Percentiles rank a stretch among this genome's conserved stretches.
Evolutionary conservation across 2,329 filamentous ascomycete species (phyloP).

Genomic region (Microdochium trichocladiopsis): DNA sequence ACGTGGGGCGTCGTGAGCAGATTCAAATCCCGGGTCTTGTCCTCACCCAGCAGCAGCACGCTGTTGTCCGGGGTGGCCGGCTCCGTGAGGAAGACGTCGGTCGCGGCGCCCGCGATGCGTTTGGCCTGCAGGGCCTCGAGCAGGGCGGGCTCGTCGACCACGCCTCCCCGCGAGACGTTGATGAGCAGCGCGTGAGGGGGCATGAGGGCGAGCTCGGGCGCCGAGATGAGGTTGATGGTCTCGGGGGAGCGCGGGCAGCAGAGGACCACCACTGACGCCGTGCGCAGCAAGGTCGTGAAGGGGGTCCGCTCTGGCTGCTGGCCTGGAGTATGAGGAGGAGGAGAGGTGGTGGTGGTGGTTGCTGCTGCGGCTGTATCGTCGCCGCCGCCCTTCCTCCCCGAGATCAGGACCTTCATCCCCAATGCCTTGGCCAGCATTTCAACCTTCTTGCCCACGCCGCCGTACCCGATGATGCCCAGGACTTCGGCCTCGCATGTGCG

Average conservation of each 20-base stretch:
- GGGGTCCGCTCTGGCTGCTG: slow-evolving; percentile 6
- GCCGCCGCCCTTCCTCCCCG: slow-evolving; percentile 16
- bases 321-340: background rate
- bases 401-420: slow-evolving; percentile 18
- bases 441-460: slow-evolving; percentile 16
- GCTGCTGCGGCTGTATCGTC: background rate
- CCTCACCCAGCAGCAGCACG: slow-evolving; percentile 9
- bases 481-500: slow-evolving; percentile 15
- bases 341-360: background rate
- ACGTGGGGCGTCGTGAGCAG: slow-evolving; percentile 21
- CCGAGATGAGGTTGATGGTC: slow-evolving; percentile 16
- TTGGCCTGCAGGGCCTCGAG: slow-evolving; percentile 15
- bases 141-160: slow-evolving; percentile 20
- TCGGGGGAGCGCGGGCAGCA: slow-evolving; percentile 18
- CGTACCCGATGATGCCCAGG: slow-evolving; percentile 22
- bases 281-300: slow-evolving; percentile 17
- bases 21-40: slow-evolving; percentile 15
- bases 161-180: slow-evolving; percentile 22
- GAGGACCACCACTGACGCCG: slow-evolving; percentile 16
- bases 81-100: slow-evolving; percentile 19
- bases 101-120: slow-evolving; percentile 18
- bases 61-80: slow-evolving; percentile 15
- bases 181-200: slow-evolving; percentile 14
- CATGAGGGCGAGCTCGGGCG: slow-evolving; percentile 15
- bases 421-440: slow-evolving; percentile 11